Conservation (phyloP, 257 asterid species). For the Echium plantagineum region DNA sequence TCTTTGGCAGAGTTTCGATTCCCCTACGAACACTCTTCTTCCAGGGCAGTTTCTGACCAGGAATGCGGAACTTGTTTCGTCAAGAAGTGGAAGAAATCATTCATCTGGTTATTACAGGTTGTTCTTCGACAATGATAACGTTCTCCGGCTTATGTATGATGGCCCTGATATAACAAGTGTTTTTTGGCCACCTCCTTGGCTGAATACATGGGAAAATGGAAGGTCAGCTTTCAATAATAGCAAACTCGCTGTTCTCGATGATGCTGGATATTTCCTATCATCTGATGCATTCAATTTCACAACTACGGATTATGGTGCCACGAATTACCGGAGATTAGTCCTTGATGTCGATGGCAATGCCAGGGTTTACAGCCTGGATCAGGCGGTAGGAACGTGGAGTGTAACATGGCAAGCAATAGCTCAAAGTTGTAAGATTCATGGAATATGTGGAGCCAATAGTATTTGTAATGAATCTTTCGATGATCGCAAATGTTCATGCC, state of each 20-base stretch:
- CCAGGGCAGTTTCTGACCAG: slow-evolving; percentile 10
- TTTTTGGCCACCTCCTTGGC: slow-evolving; percentile 13
- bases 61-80: slow-evolving; percentile 1
- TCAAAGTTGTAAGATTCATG: not conserved
- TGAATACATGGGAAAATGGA: not conserved
- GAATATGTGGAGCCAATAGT: slow-evolving; percentile 19
- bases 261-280: slow-evolving; percentile 7
- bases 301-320: slow-evolving; percentile 9
- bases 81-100: slow-evolving; percentile 5
- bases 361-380: not conserved
- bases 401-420: not conserved
- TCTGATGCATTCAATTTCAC: slow-evolving; percentile 4
- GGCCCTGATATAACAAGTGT: slow-evolving; percentile 5
- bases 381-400: not conserved
- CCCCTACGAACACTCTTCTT: slow-evolving; percentile 13
- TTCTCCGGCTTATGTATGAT: slow-evolving; percentile 7
- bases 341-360: not conserved
- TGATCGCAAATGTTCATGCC: slow-evolving; percentile 18
- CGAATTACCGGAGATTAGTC: not conserved
- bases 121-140: slow-evolving; percentile 12
- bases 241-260: slow-evolving; percentile 10
- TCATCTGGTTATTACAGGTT: slow-evolving; percentile 13
- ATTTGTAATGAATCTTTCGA: slow-evolving; percentile 10
- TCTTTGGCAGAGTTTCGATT: slow-evolving; percentile 16
- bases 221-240: slow-evolving; percentile 9